phyloP scores from a whole-genome alignment of 2,329 filamentous ascomycete genomes.

The Diaporthe sp. region DNA sequence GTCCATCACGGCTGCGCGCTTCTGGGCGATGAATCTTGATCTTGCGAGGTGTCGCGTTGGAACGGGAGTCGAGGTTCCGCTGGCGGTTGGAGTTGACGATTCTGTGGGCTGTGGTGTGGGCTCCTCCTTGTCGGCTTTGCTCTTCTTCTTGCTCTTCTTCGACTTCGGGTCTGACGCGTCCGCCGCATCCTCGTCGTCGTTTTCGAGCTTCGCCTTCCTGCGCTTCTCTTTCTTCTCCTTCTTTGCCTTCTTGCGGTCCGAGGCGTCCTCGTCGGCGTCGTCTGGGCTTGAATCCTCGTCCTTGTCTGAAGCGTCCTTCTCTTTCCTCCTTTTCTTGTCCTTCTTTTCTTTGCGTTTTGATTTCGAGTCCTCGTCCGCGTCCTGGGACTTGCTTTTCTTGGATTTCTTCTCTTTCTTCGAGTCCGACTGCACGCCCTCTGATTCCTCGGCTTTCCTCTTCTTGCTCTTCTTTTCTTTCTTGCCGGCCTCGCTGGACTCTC shows the following conservation, averaged over 20 bases:
- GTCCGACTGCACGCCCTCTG: conserved; percentile 42
- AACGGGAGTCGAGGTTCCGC: conserved; percentile 48
- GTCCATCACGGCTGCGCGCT: conserved; percentile 86
- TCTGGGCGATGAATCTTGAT: conserved; percentile 88
- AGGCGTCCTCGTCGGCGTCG: conserved; percentile 42
- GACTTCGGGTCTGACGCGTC: conserved; percentile 33
- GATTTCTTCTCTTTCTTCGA: conserved; percentile 59
- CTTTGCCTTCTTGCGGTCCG: conserved; percentile 44
- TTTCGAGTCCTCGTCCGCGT: conserved; percentile 52
- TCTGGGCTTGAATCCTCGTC: conserved; percentile 45
- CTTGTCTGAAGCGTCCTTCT: conserved; percentile 57
- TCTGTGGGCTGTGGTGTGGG: conserved; percentile 55
- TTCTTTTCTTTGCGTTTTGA: conserved; percentile 64
- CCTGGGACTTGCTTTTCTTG: conserved; percentile 63
- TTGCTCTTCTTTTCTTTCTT: conserved; percentile 42
- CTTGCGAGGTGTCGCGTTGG: conserved; percentile 79
- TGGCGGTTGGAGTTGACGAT: conserved; percentile 59
- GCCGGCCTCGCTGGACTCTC: conserved; percentile 40
- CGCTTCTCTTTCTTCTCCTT: conserved; percentile 42
- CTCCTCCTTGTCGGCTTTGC: conserved; percentile 43
- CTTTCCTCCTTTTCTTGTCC: conserved; percentile 55
- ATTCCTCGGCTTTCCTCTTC: conserved; percentile 46
- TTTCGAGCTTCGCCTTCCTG: conserved; percentile 54
- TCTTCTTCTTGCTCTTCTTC: conserved; percentile 43
- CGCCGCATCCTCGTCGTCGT: conserved; percentile 45